phyloP scores from a whole-genome alignment of 129 eudicot species.

The Tagetes patula region DNA sequence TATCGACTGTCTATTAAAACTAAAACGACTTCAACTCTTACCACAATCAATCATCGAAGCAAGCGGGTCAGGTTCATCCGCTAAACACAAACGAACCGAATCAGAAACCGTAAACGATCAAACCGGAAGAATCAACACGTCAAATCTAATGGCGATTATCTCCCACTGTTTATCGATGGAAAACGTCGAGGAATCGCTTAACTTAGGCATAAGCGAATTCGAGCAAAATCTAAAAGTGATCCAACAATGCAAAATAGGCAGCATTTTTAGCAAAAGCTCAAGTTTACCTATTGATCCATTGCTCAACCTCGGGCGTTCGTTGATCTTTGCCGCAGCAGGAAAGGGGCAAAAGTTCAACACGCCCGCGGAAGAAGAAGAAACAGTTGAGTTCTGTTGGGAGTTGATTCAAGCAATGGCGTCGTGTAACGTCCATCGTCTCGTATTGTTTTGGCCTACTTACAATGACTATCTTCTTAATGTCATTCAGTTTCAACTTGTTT shows the following conservation, averaged over 20 bases:
- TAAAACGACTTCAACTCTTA: conserved; percentile 53
- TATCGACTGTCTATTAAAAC: conserved; percentile 78
- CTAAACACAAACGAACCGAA: conserved; percentile 35
- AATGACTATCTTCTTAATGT: conserved; percentile 62
- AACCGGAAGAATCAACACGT: conserved; percentile 36
- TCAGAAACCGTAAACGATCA: conserved; percentile 34
- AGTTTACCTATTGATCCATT: conserved; percentile 60
- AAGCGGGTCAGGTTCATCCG: conserved; percentile 25
- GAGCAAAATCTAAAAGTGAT: conserved; percentile 85
- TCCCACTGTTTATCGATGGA: conserved; percentile 76
- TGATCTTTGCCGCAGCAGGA: conserved; percentile 81
- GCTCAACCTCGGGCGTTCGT: conserved; percentile 71
- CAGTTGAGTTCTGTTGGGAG: conserved; percentile 92
- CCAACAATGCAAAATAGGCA: conserved; percentile 79
- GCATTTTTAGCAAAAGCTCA: conserved; percentile 65
- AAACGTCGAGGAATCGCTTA: conserved; percentile 66
- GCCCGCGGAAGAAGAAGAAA: conserved; percentile 84
- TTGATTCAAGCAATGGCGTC: conserved; percentile 46
- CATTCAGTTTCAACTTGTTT: conserved; percentile 66
- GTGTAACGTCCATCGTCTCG: conserved; percentile 52
- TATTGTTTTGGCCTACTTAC: conserved; percentile 69
- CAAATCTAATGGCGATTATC: conserved; percentile 60
- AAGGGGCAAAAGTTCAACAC: conserved; percentile 93
- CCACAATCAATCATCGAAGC: conserved; percentile 62
- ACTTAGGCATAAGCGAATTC: conserved; percentile 68